Evolutionary conservation across 1,284 basidiomycete genomes (phyloP).

Genomic region (Boletus smithii): DNA sequence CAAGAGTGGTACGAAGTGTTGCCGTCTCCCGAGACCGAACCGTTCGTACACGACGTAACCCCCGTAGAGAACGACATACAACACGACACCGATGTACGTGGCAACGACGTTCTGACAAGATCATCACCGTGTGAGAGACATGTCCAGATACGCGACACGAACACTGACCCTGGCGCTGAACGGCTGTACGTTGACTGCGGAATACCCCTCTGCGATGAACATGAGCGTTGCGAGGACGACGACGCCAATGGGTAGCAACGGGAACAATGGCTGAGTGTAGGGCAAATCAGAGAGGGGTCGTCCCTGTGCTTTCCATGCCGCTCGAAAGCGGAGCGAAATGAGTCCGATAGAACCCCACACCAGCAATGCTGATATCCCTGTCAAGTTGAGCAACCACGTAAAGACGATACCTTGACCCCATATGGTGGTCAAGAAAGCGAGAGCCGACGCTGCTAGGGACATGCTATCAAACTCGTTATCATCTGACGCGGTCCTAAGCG

Average conservation of each 20-base stretch:
- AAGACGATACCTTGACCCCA: slow-evolving; percentile 55
- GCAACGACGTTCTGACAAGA: slow-evolving; percentile 39
- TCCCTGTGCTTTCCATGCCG: slow-evolving; percentile 43
- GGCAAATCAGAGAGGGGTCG: slow-evolving; percentile 43
- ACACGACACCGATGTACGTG: slow-evolving; percentile 39
- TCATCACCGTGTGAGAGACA: background rate
- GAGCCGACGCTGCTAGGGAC: slow-evolving; percentile 45
- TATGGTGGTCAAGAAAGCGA: slow-evolving; percentile 52
- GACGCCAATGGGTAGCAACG: slow-evolving; percentile 44
- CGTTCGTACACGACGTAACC: slow-evolving; percentile 37
- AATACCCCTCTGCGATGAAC: slow-evolving; percentile 52
- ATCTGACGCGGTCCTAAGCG: background rate
- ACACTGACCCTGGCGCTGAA: slow-evolving; percentile 34
- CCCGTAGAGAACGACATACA: slow-evolving; percentile 37
- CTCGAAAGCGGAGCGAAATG: slow-evolving; percentile 51
- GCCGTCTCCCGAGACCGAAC: slow-evolving; percentile 18
- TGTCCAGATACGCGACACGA: background rate
- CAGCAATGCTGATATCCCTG: slow-evolving; percentile 66
- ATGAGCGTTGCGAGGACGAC: slow-evolving; percentile 44
- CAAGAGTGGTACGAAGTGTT: slow-evolving; percentile 34
- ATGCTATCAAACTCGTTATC: slow-evolving; percentile 31
- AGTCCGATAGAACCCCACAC: slow-evolving; percentile 59
- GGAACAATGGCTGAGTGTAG: slow-evolving; percentile 47
- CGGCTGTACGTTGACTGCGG: slow-evolving; percentile 36
- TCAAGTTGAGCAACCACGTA: slow-evolving; percentile 63